phyloP scores from a whole-genome alignment of 176 grass and related monocot genomes.

The Paspalum notatum region DNA sequence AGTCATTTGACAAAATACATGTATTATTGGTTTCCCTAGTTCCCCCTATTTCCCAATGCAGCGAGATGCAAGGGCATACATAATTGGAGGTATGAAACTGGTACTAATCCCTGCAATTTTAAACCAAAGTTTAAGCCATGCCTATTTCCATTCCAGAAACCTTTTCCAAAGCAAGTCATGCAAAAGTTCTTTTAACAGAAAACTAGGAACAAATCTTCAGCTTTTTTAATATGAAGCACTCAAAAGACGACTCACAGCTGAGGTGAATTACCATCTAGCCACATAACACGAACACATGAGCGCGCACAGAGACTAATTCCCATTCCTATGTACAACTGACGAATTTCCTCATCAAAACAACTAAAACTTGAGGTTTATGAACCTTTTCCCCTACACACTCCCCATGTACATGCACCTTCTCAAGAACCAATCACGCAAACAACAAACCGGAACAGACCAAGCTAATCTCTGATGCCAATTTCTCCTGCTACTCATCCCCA shows the following conservation, averaged over 20 bases:
- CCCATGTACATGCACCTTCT: background rate
- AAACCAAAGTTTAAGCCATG: background rate
- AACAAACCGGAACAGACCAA: background rate
- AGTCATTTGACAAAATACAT: background rate
- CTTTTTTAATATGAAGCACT: background rate
- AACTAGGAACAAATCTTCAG: slow-evolving; percentile 27
- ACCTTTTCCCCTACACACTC: background rate
- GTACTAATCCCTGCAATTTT: slow-evolving; percentile 7
- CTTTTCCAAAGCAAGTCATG: background rate
- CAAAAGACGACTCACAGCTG: background rate
- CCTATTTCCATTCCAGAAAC: slow-evolving; percentile 16
- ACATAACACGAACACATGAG: background rate
- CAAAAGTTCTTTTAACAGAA: background rate
- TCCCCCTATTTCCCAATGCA: slow-evolving; percentile 1
- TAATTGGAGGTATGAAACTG: slow-evolving; percentile 13
- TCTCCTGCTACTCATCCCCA: background rate
- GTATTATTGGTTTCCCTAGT: slow-evolving; percentile 1
- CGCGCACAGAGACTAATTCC: background rate
- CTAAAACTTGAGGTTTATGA: background rate
- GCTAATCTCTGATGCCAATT: background rate
- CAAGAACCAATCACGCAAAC: background rate
- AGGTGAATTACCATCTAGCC: background rate
- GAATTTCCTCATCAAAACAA: background rate
- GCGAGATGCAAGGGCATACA: background rate
- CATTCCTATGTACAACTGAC: background rate